Evolutionary conservation across 805 yeast species (phyloP), one percentile per base, ranked within the genome.

Genomic region (Nakazawaea wickerhamii): DNA sequence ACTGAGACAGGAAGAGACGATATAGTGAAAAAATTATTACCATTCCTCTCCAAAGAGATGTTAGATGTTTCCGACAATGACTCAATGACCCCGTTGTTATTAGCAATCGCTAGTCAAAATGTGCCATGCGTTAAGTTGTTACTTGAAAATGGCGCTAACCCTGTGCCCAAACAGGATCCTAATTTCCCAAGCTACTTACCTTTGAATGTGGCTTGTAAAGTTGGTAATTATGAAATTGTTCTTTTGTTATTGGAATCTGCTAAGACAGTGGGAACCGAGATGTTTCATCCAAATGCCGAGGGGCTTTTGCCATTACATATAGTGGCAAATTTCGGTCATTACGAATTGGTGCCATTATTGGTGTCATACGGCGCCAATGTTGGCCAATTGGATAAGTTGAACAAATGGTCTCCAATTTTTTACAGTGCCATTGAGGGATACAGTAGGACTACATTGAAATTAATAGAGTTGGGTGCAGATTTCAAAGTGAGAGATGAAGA

Each of bases 381-480:
- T 4, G 85, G 93, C 60, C 80, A 77, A 46, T 54, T 81, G 7
- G 98, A 93, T 61, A 84, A 86, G 41, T 79, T 88, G 44, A 89
- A 90, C 57, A 84, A 83, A 52, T 93, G 98, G 97, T 81, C 96
- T 0, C 95, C 98, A 0, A 72, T 93, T 2, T 87, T 89, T 54
- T 91, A 93, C 59, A 86, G 96, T 17, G 90, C 90, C 1, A 77
- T 79, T 49, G 91, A 86, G 51, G 97, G 97, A 1, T 87, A 84
- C 57, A 72, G 71, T 4, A 64, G 71, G 33, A 79, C 93, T 3
- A 84, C 95, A 0, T 71, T 71, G 48, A 84, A 78, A 38, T 68
- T 93, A 44, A 73, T 93, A 15, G 74, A 75, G 18, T 74, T 70
- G 46, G 90, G 91, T 4, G 96, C 97, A 0, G 73, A 78, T 44